Evolutionary conservation across 1,139 yeast genomes (phyloP), one percentile per base, ranked within the genome.

Genomic region (Lodderomyces oxycetoniae): DNA sequence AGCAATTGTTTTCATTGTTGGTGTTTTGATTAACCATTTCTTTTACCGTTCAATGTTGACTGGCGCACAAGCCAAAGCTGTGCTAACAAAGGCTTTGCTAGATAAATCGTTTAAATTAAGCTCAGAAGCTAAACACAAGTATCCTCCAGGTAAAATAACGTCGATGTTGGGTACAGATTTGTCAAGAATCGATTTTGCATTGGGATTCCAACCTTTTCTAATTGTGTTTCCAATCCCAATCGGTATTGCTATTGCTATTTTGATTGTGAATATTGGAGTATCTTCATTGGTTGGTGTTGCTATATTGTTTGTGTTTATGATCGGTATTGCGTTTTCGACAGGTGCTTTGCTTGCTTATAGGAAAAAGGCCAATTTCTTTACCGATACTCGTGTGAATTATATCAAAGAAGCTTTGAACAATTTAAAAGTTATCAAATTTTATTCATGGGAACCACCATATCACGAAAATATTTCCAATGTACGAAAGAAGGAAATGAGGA

Each of bases 21-120:
- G 55, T 32, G 32, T 55, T 6, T 30, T 48, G 9, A 45, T 50
- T 63, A 55, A 59, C 38, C 63, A 59, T 38, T 49, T 52, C 32
- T 52, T 62, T 39, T 59, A 58, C 33, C 48, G 53, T 32, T 48
- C 63, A 11, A 58, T 54, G 50, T 38, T 57, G 34, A 46, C 55
- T n/a, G 95, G 94, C 43, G 82, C 81, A 11, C 79, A 79, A 49
- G 74, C 73, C 17, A 77, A 81, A 49, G 74, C 85, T 1, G 72
- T 82, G 1, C 55, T 85, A 31, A 78, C 82, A 2, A 79, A 80
- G 40, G 79, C 84, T 2, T 57, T 85, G 9, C 61, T 84, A 39
- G 71, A 72, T 39, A 87, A 87, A 52, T 71, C 89, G 11, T 71
- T 84, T 44, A 65, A 56, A 33, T 68, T 87, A 10, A 72, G 76